These are phyloP conservation scores for Macrolepiota dolichaula DNA, from an alignment of 768 basidiomycete genomes.

Conservation along the genomic window DNA sequence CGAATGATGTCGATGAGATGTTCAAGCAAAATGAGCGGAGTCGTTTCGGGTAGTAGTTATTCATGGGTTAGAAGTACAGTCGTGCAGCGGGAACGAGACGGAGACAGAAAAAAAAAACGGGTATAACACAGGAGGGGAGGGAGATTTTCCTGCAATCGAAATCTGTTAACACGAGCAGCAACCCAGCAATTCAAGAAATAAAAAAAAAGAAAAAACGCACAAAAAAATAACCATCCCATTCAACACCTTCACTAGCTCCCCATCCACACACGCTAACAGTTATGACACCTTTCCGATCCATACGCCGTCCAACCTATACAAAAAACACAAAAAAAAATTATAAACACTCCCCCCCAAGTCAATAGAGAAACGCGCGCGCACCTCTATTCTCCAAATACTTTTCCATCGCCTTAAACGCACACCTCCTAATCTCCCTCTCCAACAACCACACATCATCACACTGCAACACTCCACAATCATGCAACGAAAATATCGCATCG, in stretches of 20 bases:
- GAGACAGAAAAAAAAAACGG: not conserved
- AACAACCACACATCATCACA: slow-evolving; percentile 48
- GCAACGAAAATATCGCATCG: slow-evolving; percentile 41
- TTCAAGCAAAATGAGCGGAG: not conserved
- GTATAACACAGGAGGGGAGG: not conserved
- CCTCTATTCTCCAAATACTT: slow-evolving; percentile 44
- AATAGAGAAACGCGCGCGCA: slow-evolving; percentile 13
- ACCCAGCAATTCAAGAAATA: too few species aligned
- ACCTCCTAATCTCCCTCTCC: slow-evolving; percentile 43
- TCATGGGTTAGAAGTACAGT: not conserved
- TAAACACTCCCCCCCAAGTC: not conserved
- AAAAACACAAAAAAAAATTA: not conserved
- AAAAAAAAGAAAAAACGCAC: not conserved
- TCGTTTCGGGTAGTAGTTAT: not conserved
- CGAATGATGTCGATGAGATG: not conserved
- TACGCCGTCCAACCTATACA: slow-evolving; percentile 21
- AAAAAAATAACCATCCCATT: too few species aligned
- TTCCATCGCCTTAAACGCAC: slow-evolving; percentile 48
- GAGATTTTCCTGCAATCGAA: too few species aligned
- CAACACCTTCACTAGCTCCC: not conserved
- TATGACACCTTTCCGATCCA: slow-evolving; percentile 15
- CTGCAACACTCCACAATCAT: slow-evolving; percentile 44
- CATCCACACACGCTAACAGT: slow-evolving; percentile 10
- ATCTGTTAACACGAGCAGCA: too few species aligned
- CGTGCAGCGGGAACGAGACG: not conserved